A percentile compares a stretch with the other conserved stretches of the same genome.
phyloP scores from a whole-genome alignment of 1,139 yeast genomes.

The Blastobotrys capitulatus region DNA sequence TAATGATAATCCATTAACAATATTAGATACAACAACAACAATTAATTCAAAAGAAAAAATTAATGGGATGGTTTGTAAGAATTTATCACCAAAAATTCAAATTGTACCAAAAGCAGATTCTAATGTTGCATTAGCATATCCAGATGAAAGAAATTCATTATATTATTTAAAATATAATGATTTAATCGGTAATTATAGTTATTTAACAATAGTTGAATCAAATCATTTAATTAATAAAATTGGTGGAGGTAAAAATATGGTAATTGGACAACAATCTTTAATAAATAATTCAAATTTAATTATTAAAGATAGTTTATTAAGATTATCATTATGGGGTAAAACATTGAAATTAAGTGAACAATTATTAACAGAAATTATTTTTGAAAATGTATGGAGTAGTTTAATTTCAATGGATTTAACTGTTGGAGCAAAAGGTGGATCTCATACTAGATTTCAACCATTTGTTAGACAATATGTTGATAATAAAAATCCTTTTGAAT shows the following conservation, averaged over 20 bases:
- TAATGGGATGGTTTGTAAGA: slow-evolving; percentile 10
- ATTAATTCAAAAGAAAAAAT: neutral
- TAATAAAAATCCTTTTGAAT: slow-evolving; percentile 52
- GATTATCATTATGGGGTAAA: slow-evolving; percentile 5
- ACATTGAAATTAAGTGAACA: neutral
- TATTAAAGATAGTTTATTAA: slow-evolving; percentile 29
- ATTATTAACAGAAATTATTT: slow-evolving; percentile 30
- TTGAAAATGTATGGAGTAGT: slow-evolving; percentile 50
- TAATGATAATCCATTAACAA: neutral
- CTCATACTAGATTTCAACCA: slow-evolving; percentile 49
- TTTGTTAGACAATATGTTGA: slow-evolving; percentile 55
- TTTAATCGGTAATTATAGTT: slow-evolving; percentile 12
- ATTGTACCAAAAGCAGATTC: slow-evolving; percentile 32
- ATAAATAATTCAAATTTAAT: neutral
- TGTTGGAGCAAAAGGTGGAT: slow-evolving; percentile 36
- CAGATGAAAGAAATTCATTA: slow-evolving; percentile 40
- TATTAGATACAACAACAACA: neutral
- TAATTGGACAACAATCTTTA: neutral
- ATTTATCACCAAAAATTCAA: slow-evolving; percentile 12
- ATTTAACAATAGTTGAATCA: slow-evolving; percentile 41
- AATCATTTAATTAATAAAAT: neutral
- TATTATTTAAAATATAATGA: slow-evolving; percentile 37
- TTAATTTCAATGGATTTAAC: slow-evolving; percentile 27
- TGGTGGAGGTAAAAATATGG: neutral
- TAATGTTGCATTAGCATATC: slow-evolving; percentile 26